Evolutionary conservation across 192 early-diverging fungal species (phyloP).

Genomic region (Geranomyces variabilis): DNA sequence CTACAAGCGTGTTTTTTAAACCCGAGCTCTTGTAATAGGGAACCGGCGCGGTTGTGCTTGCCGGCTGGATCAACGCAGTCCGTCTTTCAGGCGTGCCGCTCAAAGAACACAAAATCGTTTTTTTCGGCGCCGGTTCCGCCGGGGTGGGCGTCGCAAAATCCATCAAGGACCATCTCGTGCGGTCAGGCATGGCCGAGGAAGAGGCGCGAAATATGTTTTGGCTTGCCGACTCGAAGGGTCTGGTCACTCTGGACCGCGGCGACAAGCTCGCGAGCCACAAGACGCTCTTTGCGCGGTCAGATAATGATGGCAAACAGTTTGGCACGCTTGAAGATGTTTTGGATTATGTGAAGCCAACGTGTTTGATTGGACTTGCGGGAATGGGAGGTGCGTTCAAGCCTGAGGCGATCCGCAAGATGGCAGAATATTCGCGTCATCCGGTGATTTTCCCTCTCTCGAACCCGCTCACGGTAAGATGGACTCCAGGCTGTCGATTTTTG

Average conservation of each 20-base stretch:
- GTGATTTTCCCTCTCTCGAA: slow-evolving; percentile 90
- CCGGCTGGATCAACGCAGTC: slow-evolving; percentile 85
- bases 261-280: slow-evolving; percentile 62
- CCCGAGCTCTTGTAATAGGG: slow-evolving; percentile 48
- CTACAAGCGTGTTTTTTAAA: no score
- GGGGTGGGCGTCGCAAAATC: slow-evolving; percentile 89
- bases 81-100: slow-evolving; percentile 65
- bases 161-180: slow-evolving; percentile 22
- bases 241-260: slow-evolving; percentile 86
- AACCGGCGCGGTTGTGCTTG: slow-evolving; percentile 91
- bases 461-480: slow-evolving; percentile 47
- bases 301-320: slow-evolving; percentile 82
- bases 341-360: slow-evolving; percentile 86
- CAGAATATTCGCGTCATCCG: slow-evolving; percentile 71
- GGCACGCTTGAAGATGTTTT: slow-evolving; percentile 73
- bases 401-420: slow-evolving; percentile 75
- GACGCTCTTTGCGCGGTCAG: slow-evolving; percentile 76
- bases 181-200: slow-evolving; percentile 50
- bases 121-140: slow-evolving; percentile 93
- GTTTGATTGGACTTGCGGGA: slow-evolving; percentile 86
- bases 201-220: slow-evolving; percentile 74
- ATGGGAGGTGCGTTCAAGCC: slow-evolving; percentile 77
- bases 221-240: slow-evolving; percentile 90
- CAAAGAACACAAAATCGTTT: slow-evolving; percentile 82
- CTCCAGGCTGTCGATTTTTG: not conserved